Conservation (phyloP, 2,329 filamentous ascomycete genomes). For the Sporothrix inflata region DNA sequence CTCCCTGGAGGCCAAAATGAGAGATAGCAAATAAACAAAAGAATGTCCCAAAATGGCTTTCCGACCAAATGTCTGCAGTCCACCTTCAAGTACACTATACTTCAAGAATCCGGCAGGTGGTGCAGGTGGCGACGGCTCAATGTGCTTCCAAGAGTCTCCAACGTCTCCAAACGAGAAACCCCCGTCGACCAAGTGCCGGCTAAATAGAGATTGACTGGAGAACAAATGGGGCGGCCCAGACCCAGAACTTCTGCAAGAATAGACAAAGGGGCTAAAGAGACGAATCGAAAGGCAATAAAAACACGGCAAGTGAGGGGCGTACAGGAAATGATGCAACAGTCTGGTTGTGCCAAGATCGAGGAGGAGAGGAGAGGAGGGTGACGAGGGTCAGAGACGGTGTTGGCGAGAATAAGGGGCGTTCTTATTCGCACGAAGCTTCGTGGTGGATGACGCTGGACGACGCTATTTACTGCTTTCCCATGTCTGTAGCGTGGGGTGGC, state of each 20-base stretch:
- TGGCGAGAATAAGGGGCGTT: background rate
- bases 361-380: background rate
- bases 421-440: background rate
- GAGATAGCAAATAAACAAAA: background rate
- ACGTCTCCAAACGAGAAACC: background rate
- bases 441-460: background rate
- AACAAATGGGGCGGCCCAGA: background rate
- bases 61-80: background rate
- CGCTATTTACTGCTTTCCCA: background rate
- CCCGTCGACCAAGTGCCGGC: background rate
- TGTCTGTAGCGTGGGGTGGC: background rate
- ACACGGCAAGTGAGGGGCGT: constrained; percentile 13
- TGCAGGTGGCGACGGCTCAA: background rate
- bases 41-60: background rate
- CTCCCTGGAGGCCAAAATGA: background rate
- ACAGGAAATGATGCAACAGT: background rate
- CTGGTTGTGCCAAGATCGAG: background rate
- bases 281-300: background rate
- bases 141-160: background rate
- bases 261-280: background rate
- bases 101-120: background rate
- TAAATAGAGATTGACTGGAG: constrained; percentile 7
- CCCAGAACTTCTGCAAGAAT: background rate
- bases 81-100: background rate
- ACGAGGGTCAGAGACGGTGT: background rate